Percentiles rank a stretch among this genome's conserved stretches.
phyloP scores from a whole-genome alignment of 345 rosid species.

The Stellera chamaejasme region DNA sequence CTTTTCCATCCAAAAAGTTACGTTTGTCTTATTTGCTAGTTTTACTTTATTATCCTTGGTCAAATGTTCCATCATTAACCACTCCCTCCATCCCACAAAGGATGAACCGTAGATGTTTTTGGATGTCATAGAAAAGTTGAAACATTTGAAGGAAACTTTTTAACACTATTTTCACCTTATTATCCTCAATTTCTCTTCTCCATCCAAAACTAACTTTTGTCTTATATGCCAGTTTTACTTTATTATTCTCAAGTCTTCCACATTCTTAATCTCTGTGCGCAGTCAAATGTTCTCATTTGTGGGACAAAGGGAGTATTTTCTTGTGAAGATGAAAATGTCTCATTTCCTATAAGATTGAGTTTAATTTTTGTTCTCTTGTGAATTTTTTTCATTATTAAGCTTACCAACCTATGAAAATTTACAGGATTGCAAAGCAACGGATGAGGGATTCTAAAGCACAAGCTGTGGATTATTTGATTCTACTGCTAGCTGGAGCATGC shows the following conservation, averaged over 20 bases:
- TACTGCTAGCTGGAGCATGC: conserved; percentile 93
- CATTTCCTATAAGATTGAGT: neutral
- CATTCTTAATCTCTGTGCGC: no score
- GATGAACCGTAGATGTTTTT: neutral
- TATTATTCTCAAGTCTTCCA: no score
- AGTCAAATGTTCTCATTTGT: neutral
- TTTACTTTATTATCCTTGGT: neutral
- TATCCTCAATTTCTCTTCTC: no score
- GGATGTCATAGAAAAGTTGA: neutral
- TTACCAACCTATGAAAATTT: conserved; percentile 11
- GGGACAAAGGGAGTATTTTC: neutral
- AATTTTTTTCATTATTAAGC: conserved; percentile 3
- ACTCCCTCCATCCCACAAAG: neutral
- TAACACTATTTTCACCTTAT: neutral
- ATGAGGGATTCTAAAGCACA: conserved; percentile 72
- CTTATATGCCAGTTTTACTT: no score
- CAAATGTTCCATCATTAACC: neutral
- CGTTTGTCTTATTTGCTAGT: neutral
- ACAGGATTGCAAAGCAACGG: conserved; percentile 81
- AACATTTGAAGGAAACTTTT: neutral
- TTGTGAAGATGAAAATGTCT: conserved; percentile 1
- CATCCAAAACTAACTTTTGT: no score
- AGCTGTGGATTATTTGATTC: conserved; percentile 76
- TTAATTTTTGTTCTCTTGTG: conserved; percentile 1
- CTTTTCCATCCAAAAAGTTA: no score